Evolutionary conservation across 805 yeast species (phyloP).

Genomic region (Maudiozyma serrabonitensis): DNA sequence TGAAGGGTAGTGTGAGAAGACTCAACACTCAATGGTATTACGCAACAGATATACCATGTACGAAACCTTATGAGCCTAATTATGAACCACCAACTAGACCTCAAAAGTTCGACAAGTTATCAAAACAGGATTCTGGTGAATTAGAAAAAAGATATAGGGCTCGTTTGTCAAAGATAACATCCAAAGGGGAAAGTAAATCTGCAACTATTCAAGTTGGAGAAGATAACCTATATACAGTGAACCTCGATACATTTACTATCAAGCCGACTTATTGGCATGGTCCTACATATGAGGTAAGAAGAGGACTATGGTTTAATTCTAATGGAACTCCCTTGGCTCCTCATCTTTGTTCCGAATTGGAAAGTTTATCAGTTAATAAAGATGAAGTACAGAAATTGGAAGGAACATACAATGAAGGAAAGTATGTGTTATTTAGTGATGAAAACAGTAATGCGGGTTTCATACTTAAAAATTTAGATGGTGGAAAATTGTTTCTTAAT

Average conservation of each 20-base stretch:
- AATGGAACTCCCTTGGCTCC: slow-evolving; percentile 47
- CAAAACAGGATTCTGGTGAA: slow-evolving; percentile 48
- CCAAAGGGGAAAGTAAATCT: no score
- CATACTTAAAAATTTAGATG: slow-evolving; percentile 36
- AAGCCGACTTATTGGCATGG: slow-evolving; percentile 83
- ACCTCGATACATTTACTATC: slow-evolving; percentile 44
- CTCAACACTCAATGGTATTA: slow-evolving; percentile 51
- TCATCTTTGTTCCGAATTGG: slow-evolving; percentile 47
- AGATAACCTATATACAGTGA: slow-evolving; percentile 69
- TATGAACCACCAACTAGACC: slow-evolving; percentile 46
- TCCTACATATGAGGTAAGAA: slow-evolving; percentile 67
- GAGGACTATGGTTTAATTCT: slow-evolving; percentile 75
- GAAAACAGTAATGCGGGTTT: slow-evolving; percentile 33
- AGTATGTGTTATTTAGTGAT: slow-evolving; percentile 31
- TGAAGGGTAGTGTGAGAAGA: not conserved
- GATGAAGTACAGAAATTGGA: slow-evolving; percentile 1
- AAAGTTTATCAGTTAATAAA: slow-evolving; percentile 22
- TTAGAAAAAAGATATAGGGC: slow-evolving; percentile 42
- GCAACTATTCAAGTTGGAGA: slow-evolving; percentile 54
- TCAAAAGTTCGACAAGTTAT: slow-evolving; percentile 56
- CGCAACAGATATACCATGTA: slow-evolving; percentile 66
- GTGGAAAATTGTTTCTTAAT: slow-evolving; percentile 32
- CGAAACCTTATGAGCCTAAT: slow-evolving; percentile 52
- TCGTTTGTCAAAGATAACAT: slow-evolving; percentile 11
- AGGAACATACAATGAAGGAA: slow-evolving; percentile 7